Percentiles rank a stretch among this genome's conserved stretches.
phyloP scores from a whole-genome alignment of 83 land plant genomes.

The Diphasiastrum complanatum region DNA sequence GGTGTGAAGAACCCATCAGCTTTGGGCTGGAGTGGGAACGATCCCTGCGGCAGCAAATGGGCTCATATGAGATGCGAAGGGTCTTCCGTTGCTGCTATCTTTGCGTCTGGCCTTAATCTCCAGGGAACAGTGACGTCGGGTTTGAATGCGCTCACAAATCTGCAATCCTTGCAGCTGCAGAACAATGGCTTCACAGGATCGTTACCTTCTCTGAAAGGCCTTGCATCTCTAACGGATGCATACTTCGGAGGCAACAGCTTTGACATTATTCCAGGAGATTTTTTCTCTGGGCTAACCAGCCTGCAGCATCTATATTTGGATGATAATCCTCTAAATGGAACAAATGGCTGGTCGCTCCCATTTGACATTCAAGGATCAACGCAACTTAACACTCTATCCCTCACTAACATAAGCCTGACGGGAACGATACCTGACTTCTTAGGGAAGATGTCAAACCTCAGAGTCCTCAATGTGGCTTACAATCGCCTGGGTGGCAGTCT shows the following conservation, averaged over 20 bases:
- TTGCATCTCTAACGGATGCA: not conserved
- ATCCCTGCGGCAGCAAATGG: too few relatives aligned
- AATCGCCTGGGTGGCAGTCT: conserved; percentile 6
- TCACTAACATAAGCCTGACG: conserved; percentile 8
- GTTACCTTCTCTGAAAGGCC: conserved; percentile 6
- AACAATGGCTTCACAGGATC: conserved; percentile 11
- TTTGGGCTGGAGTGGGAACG: too few relatives aligned
- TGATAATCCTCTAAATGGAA: not conserved
- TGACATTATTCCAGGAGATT: conserved; percentile 9
- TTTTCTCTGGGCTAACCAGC: conserved; percentile 5
- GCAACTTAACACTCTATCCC: conserved; percentile 2
- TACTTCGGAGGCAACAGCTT: conserved; percentile 1
- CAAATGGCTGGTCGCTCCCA: conserved; percentile 10
- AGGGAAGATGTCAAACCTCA: conserved; percentile 5
- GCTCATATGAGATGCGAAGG: too few relatives aligned
- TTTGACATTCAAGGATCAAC: not conserved
- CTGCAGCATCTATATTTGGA: not conserved
- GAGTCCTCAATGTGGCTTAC: conserved; percentile 9
- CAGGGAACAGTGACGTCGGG: conserved; percentile 1
- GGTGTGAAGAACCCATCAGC: too few relatives aligned
- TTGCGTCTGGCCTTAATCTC: not conserved
- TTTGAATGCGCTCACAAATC: not conserved
- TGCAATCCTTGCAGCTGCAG: conserved; percentile 1
- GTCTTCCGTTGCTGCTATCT: too few relatives aligned
- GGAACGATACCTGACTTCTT: conserved; percentile 11